phyloP scores from a whole-genome alignment of 2,329 filamentous ascomycete species.

The Clonostachys solani region DNA sequence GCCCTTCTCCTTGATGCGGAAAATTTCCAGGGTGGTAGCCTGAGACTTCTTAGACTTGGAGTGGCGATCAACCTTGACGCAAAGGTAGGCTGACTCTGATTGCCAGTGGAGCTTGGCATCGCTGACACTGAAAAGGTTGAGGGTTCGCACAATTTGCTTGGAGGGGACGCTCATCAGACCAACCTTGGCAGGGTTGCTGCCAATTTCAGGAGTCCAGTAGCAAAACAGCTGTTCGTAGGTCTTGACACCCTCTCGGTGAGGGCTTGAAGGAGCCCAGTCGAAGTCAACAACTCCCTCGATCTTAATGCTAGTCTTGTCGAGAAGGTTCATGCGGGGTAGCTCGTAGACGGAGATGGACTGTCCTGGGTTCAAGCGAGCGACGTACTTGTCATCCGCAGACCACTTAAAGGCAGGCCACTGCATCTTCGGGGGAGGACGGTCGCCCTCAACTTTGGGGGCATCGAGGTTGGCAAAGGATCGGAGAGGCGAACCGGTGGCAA shows the following conservation, averaged over 20 bases:
- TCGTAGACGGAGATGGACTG: constrained; percentile 91
- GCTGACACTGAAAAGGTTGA: constrained; percentile 96
- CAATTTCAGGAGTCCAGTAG: constrained; percentile 98
- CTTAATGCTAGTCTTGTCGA: constrained; percentile 91
- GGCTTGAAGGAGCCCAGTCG: constrained; percentile 88
- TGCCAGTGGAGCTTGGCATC: constrained; percentile 99
- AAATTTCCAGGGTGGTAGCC: constrained; percentile 96
- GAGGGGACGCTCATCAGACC: constrained; percentile 93
- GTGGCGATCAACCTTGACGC: constrained; percentile 97
- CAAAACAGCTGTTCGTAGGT: constrained; percentile 93
- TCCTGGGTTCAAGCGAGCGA: constrained; percentile 84
- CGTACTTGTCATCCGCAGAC: constrained; percentile 96
- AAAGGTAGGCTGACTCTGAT: constrained; percentile 88
- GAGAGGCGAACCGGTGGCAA: constrained; percentile 82
- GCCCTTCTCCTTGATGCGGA: constrained; percentile 95
- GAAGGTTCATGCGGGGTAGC: constrained; percentile 79
- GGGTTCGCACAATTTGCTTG: constrained; percentile 88
- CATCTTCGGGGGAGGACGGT: constrained; percentile 76
- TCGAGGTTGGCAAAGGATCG: constrained; percentile 94
- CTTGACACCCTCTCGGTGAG: constrained; percentile 81
- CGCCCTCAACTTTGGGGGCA: constrained; percentile 52
- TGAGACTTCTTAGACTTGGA: constrained; percentile 99
- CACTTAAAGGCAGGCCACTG: constrained; percentile 99
- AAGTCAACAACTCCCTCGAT: constrained; percentile 97
- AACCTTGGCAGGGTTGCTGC: constrained; percentile 96